These are phyloP conservation scores for Pichia occidentalis DNA, from an alignment of 805 yeast genomes.

Conservation along the genomic window DNA sequence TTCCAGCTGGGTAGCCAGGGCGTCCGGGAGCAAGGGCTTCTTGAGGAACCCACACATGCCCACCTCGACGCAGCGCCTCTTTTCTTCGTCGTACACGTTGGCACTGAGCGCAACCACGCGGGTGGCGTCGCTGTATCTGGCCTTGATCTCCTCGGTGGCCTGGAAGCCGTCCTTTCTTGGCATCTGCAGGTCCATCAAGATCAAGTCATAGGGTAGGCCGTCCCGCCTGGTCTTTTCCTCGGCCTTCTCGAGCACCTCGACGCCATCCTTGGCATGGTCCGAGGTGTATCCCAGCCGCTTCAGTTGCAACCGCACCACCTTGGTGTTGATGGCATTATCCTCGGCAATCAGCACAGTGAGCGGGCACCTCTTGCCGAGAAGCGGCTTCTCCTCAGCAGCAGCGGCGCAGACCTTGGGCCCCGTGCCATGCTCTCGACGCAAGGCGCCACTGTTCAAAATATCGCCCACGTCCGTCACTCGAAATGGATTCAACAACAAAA, in stretches of 20 bases:
- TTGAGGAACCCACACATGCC: slow-evolving; percentile 50
- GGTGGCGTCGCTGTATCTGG: slow-evolving; percentile 26
- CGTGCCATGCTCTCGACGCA: too few species aligned
- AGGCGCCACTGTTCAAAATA: slow-evolving; percentile 13
- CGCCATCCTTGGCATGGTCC: slow-evolving; percentile 47
- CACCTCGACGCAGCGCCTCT: slow-evolving; percentile 38
- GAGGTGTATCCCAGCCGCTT: slow-evolving; percentile 44
- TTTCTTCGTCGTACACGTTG: slow-evolving; percentile 49
- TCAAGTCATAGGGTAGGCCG: slow-evolving; percentile 39
- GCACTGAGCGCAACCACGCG: slow-evolving; percentile 43
- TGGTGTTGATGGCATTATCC: slow-evolving; percentile 45
- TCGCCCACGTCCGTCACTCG: slow-evolving; percentile 14
- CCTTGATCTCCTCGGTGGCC: slow-evolving; percentile 36
- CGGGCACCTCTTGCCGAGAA: slow-evolving; percentile 35
- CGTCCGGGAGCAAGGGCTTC: slow-evolving; percentile 46
- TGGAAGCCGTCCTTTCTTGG: slow-evolving; percentile 43
- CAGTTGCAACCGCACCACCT: slow-evolving; percentile 44
- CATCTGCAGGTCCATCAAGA: slow-evolving; percentile 47
- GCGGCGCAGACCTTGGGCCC: too few species aligned
- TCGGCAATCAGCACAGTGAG: slow-evolving; percentile 47
- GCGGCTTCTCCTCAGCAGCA: background rate
- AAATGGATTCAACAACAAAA: slow-evolving; percentile 19
- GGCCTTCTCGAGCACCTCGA: slow-evolving; percentile 36
- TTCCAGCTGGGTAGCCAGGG: slow-evolving; percentile 33
- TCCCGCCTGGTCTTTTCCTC: slow-evolving; percentile 19